Evolutionary conservation across 2,329 filamentous ascomycete species (phyloP), one percentile per base, ranked within the genome.

Genomic region (Gnomoniopsis smithogilvyi): DNA sequence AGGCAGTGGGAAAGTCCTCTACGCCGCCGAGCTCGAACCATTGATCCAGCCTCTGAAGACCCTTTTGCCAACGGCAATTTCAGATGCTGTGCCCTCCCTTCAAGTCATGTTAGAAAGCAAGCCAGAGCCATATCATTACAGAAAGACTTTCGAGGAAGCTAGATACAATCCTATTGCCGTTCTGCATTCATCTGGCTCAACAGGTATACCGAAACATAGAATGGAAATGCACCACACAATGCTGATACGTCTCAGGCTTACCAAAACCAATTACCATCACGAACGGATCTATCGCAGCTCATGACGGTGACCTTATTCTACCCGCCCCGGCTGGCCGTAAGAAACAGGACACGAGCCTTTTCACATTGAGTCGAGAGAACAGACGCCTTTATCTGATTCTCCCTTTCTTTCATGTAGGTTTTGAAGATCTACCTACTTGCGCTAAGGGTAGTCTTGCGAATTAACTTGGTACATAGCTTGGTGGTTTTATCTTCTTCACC

Each of bases 141-240:
- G 36, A 2, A 67, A 67, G 45, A 47, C 11, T 12, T 69, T 67
- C 46, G 60, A 65, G 8, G 59, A 65, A 14, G 61, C 62, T 12
- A 61, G 48, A 15, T 45, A 66, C 46, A 64, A 68, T 3, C 64
- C 65, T 1, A 52, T 65, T 21, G n/a, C 64, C 1, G 61, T 69
- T 1, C 46, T 68, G n/a, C 67, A 69, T 47, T 67, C 67, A 2
- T 68, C 66, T 1, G 67, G 67, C 7, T 67, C 67, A n/a, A 68
- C 67, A 22, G 65, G 65, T 67, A 45, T 60, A 50, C 46, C 8
- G 1, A 4, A 3, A 26, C 41, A 11, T 24, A 49, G 3, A 53
- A 59, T 1, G 30, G 51, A 51, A 6, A 26, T 17, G 24, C 17
- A 12, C n/a, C 53, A 17, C 41, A 21, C 6, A 30, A 14, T 30